These are phyloP conservation scores for Rhododendron griersonianum DNA, from an alignment of 148 eudicot genomes.

Conservation along the genomic window DNA sequence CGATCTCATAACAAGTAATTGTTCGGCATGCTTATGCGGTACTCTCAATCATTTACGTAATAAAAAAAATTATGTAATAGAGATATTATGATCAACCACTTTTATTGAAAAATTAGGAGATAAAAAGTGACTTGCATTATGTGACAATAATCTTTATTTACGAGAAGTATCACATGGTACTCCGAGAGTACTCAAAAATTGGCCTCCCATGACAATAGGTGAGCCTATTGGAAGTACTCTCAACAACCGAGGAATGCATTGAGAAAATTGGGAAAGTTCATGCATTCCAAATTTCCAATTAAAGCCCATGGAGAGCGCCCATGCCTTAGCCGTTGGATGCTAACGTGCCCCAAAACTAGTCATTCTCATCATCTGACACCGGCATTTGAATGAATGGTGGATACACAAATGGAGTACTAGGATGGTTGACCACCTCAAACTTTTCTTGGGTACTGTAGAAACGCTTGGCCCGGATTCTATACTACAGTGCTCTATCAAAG, in stretches of 20 bases:
- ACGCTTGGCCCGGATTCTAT: no score
- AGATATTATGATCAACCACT: no score
- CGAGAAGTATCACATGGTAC: neutral
- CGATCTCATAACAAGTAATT: neutral
- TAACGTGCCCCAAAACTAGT: neutral
- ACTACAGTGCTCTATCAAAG: no score
- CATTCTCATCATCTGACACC: neutral
- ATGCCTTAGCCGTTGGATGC: neutral
- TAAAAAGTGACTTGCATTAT: no score
- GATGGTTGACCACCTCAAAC: no score
- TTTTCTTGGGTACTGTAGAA: no score
- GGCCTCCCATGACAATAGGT: neutral
- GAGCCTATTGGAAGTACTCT: neutral
- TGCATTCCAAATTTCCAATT: neutral
- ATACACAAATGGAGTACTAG: neutral
- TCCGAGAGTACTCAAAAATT: no score
- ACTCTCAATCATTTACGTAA: neutral
- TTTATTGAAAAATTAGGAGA: fast-evolving
- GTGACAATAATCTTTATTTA: no score
- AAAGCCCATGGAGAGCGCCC: neutral
- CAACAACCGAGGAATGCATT: neutral
- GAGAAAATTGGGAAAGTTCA: neutral
- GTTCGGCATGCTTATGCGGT: fast-evolving
- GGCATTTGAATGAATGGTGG: neutral
- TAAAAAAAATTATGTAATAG: neutral